Base-by-base conservation (phyloP, 2,329 filamentous ascomycete genomes). In the Claviceps lovelessii region DNA sequence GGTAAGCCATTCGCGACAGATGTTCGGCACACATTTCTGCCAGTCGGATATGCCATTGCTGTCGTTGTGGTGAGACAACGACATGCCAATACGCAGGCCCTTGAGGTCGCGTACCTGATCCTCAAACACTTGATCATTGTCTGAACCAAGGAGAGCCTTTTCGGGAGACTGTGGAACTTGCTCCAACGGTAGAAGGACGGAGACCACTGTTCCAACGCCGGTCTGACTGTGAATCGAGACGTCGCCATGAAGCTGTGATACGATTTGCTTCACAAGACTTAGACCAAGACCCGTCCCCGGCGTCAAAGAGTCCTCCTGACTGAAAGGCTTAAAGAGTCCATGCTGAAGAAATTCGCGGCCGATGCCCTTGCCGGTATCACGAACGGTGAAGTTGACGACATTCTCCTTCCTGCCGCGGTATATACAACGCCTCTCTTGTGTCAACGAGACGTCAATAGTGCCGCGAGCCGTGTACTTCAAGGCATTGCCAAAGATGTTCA, bases 351-450 rank as follows among this genome's bases (percentile, higher is more conserved):
- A 88, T 13, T 84, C 79, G 6, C 77, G 70, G 0, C 76, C 76
- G 41, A 88, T 88, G 1, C 84, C 85, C 48, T 75, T 75, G 1
- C 84, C 84, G 0, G 84, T 83, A 59, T 88, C 84, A 0, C 72
- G 70, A 2, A 88, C 76, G 0, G 72, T 76, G 5, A 82, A 61
- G 0, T 60, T 63, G 3, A 70, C 59, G 11, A 59, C 54, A 8
- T 57, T 54, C 19, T 61, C 54, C 0, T 53, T 57, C 11, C 49
- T 58, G 1, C 39, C 42, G 4, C 35, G 15, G 4, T 42, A 54
- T 56, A 23, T 53, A 11, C 41, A 48, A 3, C 37, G 29, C 4
- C 28, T 56, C 17, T 56, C 54, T 44, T 65, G 68, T 0, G 57
- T 58, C 1, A 71, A 56, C 0, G 58, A 59, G 0, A 71, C 61